Percentiles rank a stretch among this genome's conserved stretches.
These are phyloP conservation scores for Xylariaceae sp. DNA, from an alignment of 2,329 filamentous ascomycete genomes.

Conservation along the genomic window DNA sequence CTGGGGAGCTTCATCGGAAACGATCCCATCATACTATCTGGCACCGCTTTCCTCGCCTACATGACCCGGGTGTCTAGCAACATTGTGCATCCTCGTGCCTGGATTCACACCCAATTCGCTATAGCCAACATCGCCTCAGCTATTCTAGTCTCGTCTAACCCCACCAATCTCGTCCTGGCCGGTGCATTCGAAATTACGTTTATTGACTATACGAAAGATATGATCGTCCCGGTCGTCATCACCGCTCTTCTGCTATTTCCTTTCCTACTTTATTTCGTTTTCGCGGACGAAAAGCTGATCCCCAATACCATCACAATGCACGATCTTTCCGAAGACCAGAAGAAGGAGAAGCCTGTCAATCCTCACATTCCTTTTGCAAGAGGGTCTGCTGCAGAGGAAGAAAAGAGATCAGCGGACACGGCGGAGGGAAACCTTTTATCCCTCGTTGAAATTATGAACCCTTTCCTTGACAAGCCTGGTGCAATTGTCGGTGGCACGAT, in stretches of 20 bases:
- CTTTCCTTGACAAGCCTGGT: slow-evolving; percentile 64
- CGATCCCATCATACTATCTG: slow-evolving; percentile 70
- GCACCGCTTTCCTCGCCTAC: slow-evolving; percentile 71
- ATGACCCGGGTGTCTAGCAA: slow-evolving; percentile 74
- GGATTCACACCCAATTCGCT: slow-evolving; percentile 70
- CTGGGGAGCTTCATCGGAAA: slow-evolving; percentile 69
- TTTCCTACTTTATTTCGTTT: slow-evolving; percentile 66
- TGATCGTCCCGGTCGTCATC: slow-evolving; percentile 68
- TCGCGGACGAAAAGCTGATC: slow-evolving; percentile 60
- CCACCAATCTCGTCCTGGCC: slow-evolving; percentile 70
- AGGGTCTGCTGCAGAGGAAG: slow-evolving; percentile 50
- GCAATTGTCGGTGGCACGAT: slow-evolving; percentile 61
- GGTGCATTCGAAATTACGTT: slow-evolving; percentile 70
- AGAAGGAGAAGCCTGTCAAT: slow-evolving; percentile 57
- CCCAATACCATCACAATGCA: slow-evolving; percentile 65
- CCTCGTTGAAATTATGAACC: slow-evolving; percentile 72
- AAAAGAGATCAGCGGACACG: slow-evolving; percentile 39
- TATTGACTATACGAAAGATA: slow-evolving; percentile 71
- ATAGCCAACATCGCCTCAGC: slow-evolving; percentile 71
- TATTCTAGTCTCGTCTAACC: slow-evolving; percentile 73
- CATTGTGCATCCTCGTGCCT: slow-evolving; percentile 65
- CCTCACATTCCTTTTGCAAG: slow-evolving; percentile 67
- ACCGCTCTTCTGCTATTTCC: slow-evolving; percentile 67
- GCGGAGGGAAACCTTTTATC: slow-evolving; percentile 54
- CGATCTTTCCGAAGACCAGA: slow-evolving; percentile 56